Evolutionary conservation across 805 yeast species (phyloP).

Genomic region (Schwanniomyces yamadae): DNA sequence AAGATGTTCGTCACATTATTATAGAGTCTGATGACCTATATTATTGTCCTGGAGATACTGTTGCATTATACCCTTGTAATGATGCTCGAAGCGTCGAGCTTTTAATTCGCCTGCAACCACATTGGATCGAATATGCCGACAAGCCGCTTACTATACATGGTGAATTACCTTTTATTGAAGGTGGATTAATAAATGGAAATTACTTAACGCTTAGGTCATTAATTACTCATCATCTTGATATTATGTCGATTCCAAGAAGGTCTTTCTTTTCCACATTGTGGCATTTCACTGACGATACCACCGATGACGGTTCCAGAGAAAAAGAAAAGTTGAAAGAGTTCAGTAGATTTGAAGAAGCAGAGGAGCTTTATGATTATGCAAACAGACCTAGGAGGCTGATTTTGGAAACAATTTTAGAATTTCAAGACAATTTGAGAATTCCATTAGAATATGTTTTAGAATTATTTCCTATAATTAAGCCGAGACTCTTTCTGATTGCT

Average conservation of each 20-base stretch:
- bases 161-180: constrained; percentile 43
- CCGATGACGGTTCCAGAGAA: constrained; percentile 68
- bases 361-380: constrained; percentile 87
- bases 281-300: constrained; percentile 54
- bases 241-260: constrained; percentile 78
- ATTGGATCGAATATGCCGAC: constrained; percentile 74
- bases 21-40: constrained; percentile 36
- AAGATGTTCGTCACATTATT: constrained; percentile 74
- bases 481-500: constrained; percentile 84
- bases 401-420: constrained; percentile 80
- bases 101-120: constrained; percentile 62
- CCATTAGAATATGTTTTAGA: constrained; percentile 79
- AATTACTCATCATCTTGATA: constrained; percentile 76
- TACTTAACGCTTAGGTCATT: constrained; percentile 67
- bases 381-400: constrained; percentile 88
- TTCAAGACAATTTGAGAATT: constrained; percentile 63
- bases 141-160: constrained; percentile 43
- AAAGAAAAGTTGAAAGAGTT: constrained; percentile 75
- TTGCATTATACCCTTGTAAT: constrained; percentile 75
- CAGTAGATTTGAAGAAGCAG: constrained; percentile 65
- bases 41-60: constrained; percentile 78
- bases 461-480: constrained; percentile 72
- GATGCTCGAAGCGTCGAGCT: constrained; percentile 59
- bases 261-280: constrained; percentile 72
- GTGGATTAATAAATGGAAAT: constrained; percentile 54